These are phyloP conservation scores for Pterocarpus santalinus DNA, from an alignment of 306 rosid genomes.

Conservation along the genomic window DNA sequence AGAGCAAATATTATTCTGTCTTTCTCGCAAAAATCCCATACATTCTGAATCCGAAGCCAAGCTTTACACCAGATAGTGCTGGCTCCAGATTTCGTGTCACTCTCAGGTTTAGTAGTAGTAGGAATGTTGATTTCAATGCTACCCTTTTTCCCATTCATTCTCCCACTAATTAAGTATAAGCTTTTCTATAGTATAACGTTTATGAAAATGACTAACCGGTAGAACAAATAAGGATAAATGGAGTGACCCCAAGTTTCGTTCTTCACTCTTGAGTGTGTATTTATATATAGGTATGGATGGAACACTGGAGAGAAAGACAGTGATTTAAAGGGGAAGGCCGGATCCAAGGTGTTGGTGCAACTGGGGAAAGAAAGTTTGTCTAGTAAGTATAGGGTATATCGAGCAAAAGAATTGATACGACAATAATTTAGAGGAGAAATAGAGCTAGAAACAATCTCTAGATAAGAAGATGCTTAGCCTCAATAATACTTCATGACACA, in stretches of 20 bases:
- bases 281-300: neutral
- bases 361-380: too few relatives aligned
- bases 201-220: too few relatives aligned
- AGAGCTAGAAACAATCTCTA: slow-evolving; percentile 37
- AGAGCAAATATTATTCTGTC: slow-evolving; percentile 69
- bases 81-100: slow-evolving; percentile 34
- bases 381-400: neutral
- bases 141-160: slow-evolving; percentile 66
- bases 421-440: slow-evolving; percentile 53
- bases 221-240: too few relatives aligned
- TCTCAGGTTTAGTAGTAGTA: slow-evolving; percentile 26
- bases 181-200: too few relatives aligned
- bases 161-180: neutral
- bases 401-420: slow-evolving; percentile 58
- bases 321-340: neutral
- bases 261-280: neutral
- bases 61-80: slow-evolving; percentile 29
- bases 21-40: slow-evolving; percentile 63
- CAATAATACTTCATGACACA: slow-evolving; percentile 57
- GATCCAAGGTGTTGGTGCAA: too few relatives aligned
- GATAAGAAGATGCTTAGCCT: slow-evolving; percentile 76
- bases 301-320: neutral
- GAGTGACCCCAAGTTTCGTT: too few relatives aligned
- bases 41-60: slow-evolving; percentile 47
- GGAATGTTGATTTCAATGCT: slow-evolving; percentile 62